phyloP scores from a whole-genome alignment of 2,329 filamentous ascomycete species.

The Didymella glomerata region DNA sequence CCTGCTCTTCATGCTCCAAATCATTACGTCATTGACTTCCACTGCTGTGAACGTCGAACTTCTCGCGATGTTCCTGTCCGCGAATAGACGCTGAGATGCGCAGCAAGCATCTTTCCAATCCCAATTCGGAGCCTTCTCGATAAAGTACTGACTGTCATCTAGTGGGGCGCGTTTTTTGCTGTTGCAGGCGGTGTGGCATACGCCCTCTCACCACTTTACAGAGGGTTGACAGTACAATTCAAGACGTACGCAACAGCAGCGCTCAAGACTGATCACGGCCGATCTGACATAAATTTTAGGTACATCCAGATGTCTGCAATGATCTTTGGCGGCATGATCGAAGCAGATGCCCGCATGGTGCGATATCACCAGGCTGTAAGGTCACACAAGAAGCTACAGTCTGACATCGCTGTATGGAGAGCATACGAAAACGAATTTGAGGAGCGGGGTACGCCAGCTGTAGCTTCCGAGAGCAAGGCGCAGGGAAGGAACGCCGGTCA shows the following conservation, averaged over 20 bases:
- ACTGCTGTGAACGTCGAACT: too few species aligned
- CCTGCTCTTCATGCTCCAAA: too few species aligned
- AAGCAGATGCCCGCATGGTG: constrained; percentile 74
- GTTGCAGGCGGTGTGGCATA: constrained; percentile 70
- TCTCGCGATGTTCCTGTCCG: not conserved
- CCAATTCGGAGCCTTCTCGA: not conserved
- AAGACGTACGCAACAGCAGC: constrained; percentile 34
- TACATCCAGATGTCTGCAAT: constrained; percentile 87
- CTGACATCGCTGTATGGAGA: constrained; percentile 74
- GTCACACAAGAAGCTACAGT: constrained; percentile 68
- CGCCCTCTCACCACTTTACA: constrained; percentile 73
- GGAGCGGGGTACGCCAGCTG: constrained; percentile 51
- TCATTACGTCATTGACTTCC: too few species aligned
- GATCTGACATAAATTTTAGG: constrained; percentile 54
- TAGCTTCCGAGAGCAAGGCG: constrained; percentile 38
- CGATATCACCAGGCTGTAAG: constrained; percentile 72
- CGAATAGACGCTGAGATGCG: not conserved
- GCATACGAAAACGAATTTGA: constrained; percentile 69
- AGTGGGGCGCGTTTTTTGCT: constrained; percentile 74
- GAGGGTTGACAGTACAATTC: constrained; percentile 58
- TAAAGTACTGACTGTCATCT: not conserved
- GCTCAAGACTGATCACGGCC: too few species aligned
- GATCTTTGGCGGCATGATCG: constrained; percentile 79
- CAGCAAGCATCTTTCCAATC: too few species aligned
- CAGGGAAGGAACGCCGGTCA: too few species aligned